Conservation (phyloP, 2,329 filamentous ascomycete genomes). For the Aspergillus sp. region DNA sequence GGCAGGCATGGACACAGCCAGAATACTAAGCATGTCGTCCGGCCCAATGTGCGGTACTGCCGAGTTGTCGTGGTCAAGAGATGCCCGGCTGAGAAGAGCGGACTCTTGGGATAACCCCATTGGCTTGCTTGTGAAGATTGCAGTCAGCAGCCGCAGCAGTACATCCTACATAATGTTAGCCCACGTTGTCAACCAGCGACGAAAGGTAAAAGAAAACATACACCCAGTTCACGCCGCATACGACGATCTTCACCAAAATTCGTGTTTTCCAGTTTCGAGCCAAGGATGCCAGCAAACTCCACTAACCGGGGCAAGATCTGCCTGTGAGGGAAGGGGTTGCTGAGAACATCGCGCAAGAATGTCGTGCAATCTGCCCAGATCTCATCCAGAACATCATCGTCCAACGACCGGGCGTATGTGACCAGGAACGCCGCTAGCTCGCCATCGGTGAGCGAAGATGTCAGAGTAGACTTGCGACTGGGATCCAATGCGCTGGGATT, state of each 20-base stretch:
- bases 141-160: constrained; percentile 81
- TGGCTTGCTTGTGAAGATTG: constrained; percentile 89
- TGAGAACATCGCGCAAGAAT: constrained; percentile 84
- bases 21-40: constrained; percentile 76
- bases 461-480: constrained; percentile 80
- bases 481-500: constrained; percentile 79
- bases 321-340: constrained; percentile 91
- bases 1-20: constrained; percentile 75
- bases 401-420: constrained; percentile 82
- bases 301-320: constrained; percentile 83
- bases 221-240: constrained; percentile 86
- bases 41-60: constrained; percentile 49
- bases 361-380: constrained; percentile 94
- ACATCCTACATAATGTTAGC: constrained; percentile 63
- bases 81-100: constrained; percentile 38
- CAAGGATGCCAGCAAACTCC: constrained; percentile 84
- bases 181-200: background rate
- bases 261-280: constrained; percentile 95
- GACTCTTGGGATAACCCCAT: constrained; percentile 66
- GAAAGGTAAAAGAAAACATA: constrained; percentile 47
- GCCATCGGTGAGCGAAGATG: constrained; percentile 76
- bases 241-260: constrained; percentile 92
- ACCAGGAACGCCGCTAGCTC: constrained; percentile 88
- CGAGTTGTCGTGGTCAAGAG: constrained; percentile 40
- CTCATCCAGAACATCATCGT: constrained; percentile 97